Evolutionary conservation across 75 land plant genomes (phyloP).

Genomic region (Picea sitchensis): DNA sequence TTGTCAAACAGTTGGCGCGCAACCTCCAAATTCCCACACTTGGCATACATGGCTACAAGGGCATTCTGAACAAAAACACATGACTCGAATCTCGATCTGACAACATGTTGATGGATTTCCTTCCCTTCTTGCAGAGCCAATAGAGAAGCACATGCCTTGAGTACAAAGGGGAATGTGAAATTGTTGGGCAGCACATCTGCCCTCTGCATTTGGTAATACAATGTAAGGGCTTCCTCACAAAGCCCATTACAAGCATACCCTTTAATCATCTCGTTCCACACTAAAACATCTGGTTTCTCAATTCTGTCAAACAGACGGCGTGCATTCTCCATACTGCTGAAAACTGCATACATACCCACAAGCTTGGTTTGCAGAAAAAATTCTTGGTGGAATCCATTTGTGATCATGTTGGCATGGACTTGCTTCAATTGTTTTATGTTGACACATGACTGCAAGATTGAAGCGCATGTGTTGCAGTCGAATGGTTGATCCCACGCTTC

Average conservation of each 20-base stretch:
- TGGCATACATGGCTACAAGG: background rate
- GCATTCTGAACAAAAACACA: background rate
- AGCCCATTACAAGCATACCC: conserved; percentile 52
- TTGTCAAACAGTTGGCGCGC: no score
- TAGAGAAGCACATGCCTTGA: no score
- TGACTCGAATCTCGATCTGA: background rate
- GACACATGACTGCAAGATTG: conserved; percentile 44
- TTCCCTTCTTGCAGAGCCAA: no score
- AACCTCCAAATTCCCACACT: no score
- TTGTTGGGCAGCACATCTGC: no score
- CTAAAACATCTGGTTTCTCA: conserved; percentile 23
- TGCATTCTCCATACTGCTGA: conserved; percentile 33
- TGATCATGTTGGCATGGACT: conserved; percentile 55
- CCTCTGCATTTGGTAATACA: conserved; percentile 17
- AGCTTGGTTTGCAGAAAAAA: conserved; percentile 46
- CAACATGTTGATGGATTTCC: background rate
- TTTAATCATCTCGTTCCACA: conserved; percentile 63
- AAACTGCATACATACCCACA: conserved; percentile 33
- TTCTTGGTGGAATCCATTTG: conserved; percentile 25
- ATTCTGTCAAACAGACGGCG: conserved; percentile 63
- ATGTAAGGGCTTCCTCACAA: conserved; percentile 57
- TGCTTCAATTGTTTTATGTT: conserved; percentile 22
- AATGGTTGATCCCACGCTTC: no score
- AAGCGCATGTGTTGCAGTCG: conserved; percentile 21
- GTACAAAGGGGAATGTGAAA: no score